phyloP scores from a whole-genome alignment of 2,329 filamentous ascomycete species.

The Pseudocercospora musae region DNA sequence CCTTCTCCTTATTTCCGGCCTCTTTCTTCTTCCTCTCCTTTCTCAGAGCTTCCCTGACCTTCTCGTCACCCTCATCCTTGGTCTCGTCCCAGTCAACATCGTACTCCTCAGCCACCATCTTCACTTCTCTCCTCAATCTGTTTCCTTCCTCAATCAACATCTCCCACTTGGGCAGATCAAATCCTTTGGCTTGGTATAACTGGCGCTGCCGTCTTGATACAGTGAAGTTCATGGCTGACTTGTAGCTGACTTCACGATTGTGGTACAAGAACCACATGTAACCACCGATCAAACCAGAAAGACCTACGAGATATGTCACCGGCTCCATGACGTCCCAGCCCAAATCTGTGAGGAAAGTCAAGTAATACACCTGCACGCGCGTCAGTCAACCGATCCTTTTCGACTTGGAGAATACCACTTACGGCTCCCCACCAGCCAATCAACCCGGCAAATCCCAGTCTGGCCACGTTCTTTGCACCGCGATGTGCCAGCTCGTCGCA shows the following conservation, averaged over 20 bases:
- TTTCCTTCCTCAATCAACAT: conserved; percentile 76
- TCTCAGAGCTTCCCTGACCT: conserved; percentile 42
- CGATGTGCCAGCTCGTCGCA: conserved; percentile 76
- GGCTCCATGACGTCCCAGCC: conserved; percentile 93
- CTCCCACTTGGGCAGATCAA: conserved; percentile 77
- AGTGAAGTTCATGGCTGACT: conserved; percentile 81
- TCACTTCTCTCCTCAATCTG: conserved; percentile 71
- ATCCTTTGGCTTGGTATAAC: conserved; percentile 71
- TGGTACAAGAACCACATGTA: conserved; percentile 95
- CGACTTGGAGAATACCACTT: background rate
- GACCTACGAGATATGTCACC: conserved; percentile 82
- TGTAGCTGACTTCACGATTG: conserved; percentile 80
- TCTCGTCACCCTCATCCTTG: conserved; percentile 33
- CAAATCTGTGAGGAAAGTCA: conserved; percentile 67
- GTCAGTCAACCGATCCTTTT: background rate
- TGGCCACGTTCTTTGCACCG: conserved; percentile 73
- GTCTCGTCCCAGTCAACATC: conserved; percentile 68
- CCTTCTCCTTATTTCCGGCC: conserved; percentile 19
- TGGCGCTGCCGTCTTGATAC: conserved; percentile 73
- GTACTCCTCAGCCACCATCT: conserved; percentile 76
- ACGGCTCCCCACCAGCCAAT: conserved; percentile 74
- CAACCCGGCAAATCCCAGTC: conserved; percentile 72
- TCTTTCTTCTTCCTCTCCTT: conserved; percentile 51
- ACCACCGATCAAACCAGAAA: conserved; percentile 80
- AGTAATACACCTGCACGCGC: conserved; percentile 55